These are phyloP conservation scores for Leccinum aurantiacum DNA, from an alignment of 768 basidiomycete genomes.

Conservation along the genomic window DNA sequence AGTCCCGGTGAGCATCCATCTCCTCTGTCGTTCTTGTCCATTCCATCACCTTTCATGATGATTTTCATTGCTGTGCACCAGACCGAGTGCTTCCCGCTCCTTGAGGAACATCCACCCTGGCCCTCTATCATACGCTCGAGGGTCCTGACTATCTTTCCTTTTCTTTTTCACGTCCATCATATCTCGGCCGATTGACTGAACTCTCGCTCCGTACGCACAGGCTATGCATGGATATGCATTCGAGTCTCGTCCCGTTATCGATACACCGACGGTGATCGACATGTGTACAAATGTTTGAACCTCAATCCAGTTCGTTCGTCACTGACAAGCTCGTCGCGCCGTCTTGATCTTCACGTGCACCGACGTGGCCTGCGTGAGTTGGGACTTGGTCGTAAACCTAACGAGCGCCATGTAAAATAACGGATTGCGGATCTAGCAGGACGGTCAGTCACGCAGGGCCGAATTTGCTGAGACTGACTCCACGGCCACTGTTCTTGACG, in stretches of 20 bases:
- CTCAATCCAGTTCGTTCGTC: not conserved
- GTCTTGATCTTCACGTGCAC: constrained; percentile 73
- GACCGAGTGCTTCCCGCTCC: constrained; percentile 28
- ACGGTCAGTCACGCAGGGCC: constrained; percentile 46
- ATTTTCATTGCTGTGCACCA: too few relatives aligned
- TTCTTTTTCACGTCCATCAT: not conserved
- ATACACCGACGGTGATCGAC: not conserved
- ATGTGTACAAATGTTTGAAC: not conserved
- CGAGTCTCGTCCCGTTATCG: not conserved
- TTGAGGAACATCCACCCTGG: too few relatives aligned
- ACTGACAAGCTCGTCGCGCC: constrained; percentile 1
- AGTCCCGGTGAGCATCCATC: too few relatives aligned
- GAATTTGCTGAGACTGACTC: constrained; percentile 81
- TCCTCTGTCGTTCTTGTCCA: too few relatives aligned
- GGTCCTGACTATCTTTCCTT: too few relatives aligned
- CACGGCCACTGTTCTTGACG: too few relatives aligned
- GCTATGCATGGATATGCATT: not conserved
- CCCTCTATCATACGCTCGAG: too few relatives aligned
- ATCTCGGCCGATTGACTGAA: constrained; percentile 3
- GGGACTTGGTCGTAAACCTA: constrained; percentile 60
- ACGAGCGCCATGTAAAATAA: not conserved
- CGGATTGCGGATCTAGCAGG: not conserved
- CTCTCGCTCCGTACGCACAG: not conserved
- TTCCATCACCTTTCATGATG: too few relatives aligned
- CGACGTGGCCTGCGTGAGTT: constrained; percentile 76